Conservation (phyloP, 805 yeast species). For the Maudiozyma saulgeensis region DNA sequence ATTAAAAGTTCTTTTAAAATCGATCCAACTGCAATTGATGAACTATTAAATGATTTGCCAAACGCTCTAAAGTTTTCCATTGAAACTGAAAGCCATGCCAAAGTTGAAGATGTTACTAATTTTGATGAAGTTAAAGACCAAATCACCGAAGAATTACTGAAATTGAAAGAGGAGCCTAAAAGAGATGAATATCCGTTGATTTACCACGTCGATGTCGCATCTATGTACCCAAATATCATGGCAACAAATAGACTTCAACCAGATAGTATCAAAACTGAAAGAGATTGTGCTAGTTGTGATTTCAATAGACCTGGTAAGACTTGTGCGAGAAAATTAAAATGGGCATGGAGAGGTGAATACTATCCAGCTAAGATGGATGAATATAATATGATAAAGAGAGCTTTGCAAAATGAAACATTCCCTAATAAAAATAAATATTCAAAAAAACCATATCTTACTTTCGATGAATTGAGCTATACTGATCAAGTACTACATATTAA, state of each 20-base stretch:
- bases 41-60: conserved; percentile 61
- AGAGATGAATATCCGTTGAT: conserved; percentile 76
- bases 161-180: conserved; percentile 49
- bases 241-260: conserved; percentile 95
- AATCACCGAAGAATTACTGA: conserved; percentile 47
- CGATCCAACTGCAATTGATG: conserved; percentile 77
- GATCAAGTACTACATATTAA: conserved; percentile 73
- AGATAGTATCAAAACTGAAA: conserved; percentile 90
- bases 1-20: conserved; percentile 63
- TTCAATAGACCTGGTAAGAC: conserved; percentile 90
- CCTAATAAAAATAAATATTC: conserved; percentile 50
- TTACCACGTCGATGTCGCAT: conserved; percentile 97
- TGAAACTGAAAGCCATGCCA: conserved; percentile 67
- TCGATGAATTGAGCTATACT: conserved; percentile 63
- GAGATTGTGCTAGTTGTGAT: conserved; percentile 95
- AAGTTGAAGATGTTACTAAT: conserved; percentile 68
- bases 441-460: conserved; percentile 49
- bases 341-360: conserved; percentile 99
- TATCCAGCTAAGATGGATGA: conserved; percentile 87
- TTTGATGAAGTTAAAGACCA: conserved; percentile 61
- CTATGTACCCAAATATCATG: conserved; percentile 99
- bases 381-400: conserved; percentile 78
- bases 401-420: conserved; percentile 69
- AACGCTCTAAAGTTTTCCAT: conserved; percentile 74
- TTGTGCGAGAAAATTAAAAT: conserved; percentile 83